A percentile compares a stretch with the other conserved stretches of the same genome.
phyloP scores from a whole-genome alignment of 257 asterid genomes.

The Haberlea rhodopensis region DNA sequence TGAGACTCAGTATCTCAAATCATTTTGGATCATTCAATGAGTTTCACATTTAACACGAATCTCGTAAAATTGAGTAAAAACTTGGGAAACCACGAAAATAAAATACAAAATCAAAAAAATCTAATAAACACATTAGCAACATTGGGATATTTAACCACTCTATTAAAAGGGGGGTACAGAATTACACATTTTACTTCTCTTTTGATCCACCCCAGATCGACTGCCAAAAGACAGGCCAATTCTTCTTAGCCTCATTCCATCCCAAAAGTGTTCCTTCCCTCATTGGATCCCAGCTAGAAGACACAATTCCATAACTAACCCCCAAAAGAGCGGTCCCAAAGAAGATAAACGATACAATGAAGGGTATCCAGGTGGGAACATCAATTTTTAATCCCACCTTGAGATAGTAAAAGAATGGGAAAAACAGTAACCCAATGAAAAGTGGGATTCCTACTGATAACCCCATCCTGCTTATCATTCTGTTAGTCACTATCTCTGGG shows the following conservation, averaged over 20 bases:
- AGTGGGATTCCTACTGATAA: constrained; percentile 83
- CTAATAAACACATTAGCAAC: neutral
- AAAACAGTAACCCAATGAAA: constrained; percentile 67
- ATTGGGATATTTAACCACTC: neutral
- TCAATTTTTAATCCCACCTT: constrained; percentile 82
- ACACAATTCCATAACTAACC: constrained; percentile 90
- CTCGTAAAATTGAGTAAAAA: neutral
- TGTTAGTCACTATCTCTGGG: constrained; percentile 90
- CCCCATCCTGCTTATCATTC: constrained; percentile 87
- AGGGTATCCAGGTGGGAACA: constrained; percentile 87
- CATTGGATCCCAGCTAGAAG: constrained; percentile 96
- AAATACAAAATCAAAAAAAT: neutral
- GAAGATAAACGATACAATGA: constrained; percentile 80
- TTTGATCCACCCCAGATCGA: constrained; percentile 67
- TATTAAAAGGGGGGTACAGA: neutral
- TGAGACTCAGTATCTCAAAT: no score
- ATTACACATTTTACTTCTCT: constrained; percentile 30
- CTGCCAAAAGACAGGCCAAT: constrained; percentile 97
- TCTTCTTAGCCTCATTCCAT: constrained; percentile 90
- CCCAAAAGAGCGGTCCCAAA: constrained; percentile 86
- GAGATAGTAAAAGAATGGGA: constrained; percentile 90
- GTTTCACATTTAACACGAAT: neutral
- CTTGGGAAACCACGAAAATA: neutral
- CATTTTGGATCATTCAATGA: no score
- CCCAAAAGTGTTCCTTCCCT: constrained; percentile 91